Evolutionary conservation across 345 rosid genomes (phyloP).

Genomic region (Bruguiera parviflora): DNA sequence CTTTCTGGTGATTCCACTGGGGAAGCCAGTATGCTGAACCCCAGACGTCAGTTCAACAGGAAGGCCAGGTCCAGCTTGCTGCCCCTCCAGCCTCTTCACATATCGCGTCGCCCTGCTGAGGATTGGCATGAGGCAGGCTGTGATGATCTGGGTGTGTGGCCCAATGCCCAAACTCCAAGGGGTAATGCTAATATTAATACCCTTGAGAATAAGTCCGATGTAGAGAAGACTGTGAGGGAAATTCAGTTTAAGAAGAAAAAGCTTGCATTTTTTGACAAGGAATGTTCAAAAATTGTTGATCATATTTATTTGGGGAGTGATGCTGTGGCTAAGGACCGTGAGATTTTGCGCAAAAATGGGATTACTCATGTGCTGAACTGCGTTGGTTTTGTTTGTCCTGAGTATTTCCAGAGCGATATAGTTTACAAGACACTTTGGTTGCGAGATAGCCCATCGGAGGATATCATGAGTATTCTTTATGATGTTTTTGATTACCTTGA

Average conservation of each 20-base stretch:
- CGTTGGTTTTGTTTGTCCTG: slow-evolving; percentile 70
- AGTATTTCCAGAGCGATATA: slow-evolving; percentile 68
- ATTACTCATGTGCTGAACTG: slow-evolving; percentile 72
- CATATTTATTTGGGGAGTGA: slow-evolving; percentile 66
- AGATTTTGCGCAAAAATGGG: slow-evolving; percentile 50
- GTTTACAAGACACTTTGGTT: slow-evolving; percentile 74
- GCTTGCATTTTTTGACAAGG: slow-evolving; percentile 64
- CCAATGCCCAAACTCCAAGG: slow-evolving; percentile 64
- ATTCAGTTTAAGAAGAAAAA: slow-evolving; percentile 61
- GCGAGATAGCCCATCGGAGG: slow-evolving; percentile 66
- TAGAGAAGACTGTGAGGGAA: slow-evolving; percentile 37
- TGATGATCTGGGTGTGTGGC: slow-evolving; percentile 81
- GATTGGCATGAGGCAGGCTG: slow-evolving; percentile 73
- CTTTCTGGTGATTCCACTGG: slow-evolving; percentile 27
- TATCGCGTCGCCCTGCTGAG: slow-evolving; percentile 44
- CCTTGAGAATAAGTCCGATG: slow-evolving; percentile 20
- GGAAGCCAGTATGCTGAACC: slow-evolving; percentile 39
- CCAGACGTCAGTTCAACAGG: slow-evolving; percentile 37
- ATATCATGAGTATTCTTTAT: slow-evolving; percentile 63
- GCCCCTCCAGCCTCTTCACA: slow-evolving; percentile 55
- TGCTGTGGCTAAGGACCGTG: slow-evolving; percentile 70
- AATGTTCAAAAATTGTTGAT: slow-evolving; percentile 66
- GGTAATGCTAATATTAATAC: slow-evolving; percentile 22
- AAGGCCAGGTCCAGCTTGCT: slow-evolving; percentile 53
- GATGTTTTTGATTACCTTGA: slow-evolving; percentile 79